Percentiles rank a stretch among this genome's conserved stretches.
Evolutionary conservation across 2,329 filamentous ascomycete genomes (phyloP).

Genomic region (Sclerotinia spermophila): DNA sequence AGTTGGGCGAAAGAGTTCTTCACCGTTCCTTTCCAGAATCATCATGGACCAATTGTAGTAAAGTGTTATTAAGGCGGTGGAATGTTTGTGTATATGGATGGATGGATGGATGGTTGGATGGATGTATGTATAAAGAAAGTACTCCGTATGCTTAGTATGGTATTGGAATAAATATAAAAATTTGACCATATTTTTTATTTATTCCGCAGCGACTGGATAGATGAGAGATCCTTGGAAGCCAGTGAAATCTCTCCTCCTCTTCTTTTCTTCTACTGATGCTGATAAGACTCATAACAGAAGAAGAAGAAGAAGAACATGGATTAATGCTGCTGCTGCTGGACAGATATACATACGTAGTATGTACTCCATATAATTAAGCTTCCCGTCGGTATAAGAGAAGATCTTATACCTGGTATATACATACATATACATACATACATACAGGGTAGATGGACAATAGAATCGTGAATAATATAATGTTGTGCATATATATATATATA

Average conservation of each 20-base stretch:
- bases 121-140: background rate
- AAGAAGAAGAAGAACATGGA: too few species aligned
- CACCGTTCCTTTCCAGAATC: background rate
- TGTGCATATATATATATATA: too few species aligned
- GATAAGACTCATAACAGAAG: too few species aligned
- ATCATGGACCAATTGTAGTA: background rate
- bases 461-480: background rate
- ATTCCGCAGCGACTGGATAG: too few species aligned
- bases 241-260: background rate
- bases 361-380: background rate
- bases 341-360: too few species aligned
- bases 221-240: background rate
- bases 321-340: background rate
- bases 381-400: slow-evolving; percentile 6
- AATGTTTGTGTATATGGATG: background rate
- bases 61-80: background rate
- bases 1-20: background rate
- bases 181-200: background rate
- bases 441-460: background rate
- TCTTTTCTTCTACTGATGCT: background rate
- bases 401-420: background rate
- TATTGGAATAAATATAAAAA: background rate
- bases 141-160: background rate
- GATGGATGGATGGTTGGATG: background rate
- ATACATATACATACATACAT: background rate